A percentile compares a stretch with the other conserved stretches of the same genome.
Evolutionary conservation across 1,139 yeast species (phyloP).

Genomic region (Nadsonia starkeyi-henricii): DNA sequence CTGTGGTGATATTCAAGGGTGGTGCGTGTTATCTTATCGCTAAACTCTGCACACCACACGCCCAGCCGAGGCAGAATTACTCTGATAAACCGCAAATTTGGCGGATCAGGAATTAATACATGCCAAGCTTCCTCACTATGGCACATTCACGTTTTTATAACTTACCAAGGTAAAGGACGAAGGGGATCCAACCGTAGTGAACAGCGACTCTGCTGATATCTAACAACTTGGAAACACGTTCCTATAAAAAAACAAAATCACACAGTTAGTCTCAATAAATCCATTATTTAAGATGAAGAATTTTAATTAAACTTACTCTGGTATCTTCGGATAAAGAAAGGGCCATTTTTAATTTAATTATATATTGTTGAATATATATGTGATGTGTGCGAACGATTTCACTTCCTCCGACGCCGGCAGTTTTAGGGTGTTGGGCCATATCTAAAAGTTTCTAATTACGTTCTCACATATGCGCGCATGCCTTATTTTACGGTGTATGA

Average conservation of each 20-base stretch:
- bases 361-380: not conserved
- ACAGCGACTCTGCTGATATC: constrained; percentile 78
- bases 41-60: too few relatives aligned
- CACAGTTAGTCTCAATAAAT: too few relatives aligned
- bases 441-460: not conserved
- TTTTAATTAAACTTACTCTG: not conserved
- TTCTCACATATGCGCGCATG: not conserved
- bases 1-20: too few relatives aligned
- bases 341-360: not conserved
- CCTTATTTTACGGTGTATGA: not conserved
- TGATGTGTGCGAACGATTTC: not conserved
- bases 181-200: constrained; percentile 95
- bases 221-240: constrained; percentile 71
- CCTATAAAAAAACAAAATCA: constrained; percentile 23
- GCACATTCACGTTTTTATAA: constrained; percentile 1
- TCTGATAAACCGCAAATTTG: not conserved
- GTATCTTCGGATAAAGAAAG: not conserved
- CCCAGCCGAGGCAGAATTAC: too few relatives aligned
- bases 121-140: not conserved
- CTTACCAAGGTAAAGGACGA: constrained; percentile 66
- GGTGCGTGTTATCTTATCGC: too few relatives aligned
- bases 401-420: not conserved
- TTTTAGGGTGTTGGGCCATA: not conserved
- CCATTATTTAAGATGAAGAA: too few relatives aligned
- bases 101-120: not conserved